Base-by-base conservation (phyloP, 352 stramenopile species). In the Globisporangium mamillatum region DNA sequence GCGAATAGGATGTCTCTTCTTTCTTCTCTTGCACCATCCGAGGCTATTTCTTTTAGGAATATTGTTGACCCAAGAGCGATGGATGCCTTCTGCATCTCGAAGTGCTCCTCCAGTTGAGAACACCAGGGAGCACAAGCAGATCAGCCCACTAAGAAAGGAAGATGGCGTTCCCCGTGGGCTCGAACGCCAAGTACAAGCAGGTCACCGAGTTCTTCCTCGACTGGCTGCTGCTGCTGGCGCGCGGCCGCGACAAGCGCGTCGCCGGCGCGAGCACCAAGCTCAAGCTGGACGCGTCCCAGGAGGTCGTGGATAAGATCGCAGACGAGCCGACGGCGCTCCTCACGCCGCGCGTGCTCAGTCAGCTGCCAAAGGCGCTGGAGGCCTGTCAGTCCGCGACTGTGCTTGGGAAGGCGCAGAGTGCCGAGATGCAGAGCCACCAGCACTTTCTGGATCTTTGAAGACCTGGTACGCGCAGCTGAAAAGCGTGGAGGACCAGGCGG, bases 141-240 rank as follows among this genome's bases (percentile, higher is more conserved):
- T 27, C 27, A 25, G 1, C 27, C 32, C 32, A 9, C 32, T 36
- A 6, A 44, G 27, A 22, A 10, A 46, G 16, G 25, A 27, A 2
- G 20, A 60, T 60, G 55, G 55, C 29, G 34, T 61, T 67, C 64
- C 48, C 58, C 8, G 20, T 56, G 25, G 60, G 52, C 44, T 59
- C 60, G 41, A 68, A 74, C 22, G 59, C 59, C 32, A 64, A 53
- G 32, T 71, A 66, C 59, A 74, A 68, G 59, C 64, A 64, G 16
- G 64, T 59, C n/a, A 71, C 69, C 12, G 52, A 58, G 25, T 67
- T 53, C 64, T 74, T 74, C 59, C 68, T 74, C 64, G 59, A 68
- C 64, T 74, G 59, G 64, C 68, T 74, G 41, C 52, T 71, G 52
- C 64, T 24, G 22, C 22, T 24, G 22, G 22, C 22, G 22, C 22